Percentiles rank a stretch among this genome's conserved stretches.
Evolutionary conservation across 306 rosid species (phyloP).

Genomic region (Cyamopsis tetragonoloba): DNA sequence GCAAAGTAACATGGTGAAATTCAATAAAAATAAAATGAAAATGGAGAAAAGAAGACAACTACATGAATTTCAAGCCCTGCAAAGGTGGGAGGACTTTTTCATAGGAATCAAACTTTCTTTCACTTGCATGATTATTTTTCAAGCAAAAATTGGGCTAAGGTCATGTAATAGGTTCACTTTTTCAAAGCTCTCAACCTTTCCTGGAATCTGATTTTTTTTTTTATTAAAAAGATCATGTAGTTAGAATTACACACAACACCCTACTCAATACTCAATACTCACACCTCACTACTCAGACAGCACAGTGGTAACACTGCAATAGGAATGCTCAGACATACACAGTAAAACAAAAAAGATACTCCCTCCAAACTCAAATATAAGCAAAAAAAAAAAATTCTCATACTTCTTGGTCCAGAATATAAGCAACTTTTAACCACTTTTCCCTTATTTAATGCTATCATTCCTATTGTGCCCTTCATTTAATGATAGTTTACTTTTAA

Average conservation of each 20-base stretch:
- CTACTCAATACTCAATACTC: too few species aligned
- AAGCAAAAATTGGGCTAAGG: neutral
- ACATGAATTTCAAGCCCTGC: neutral
- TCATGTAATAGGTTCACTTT: neutral
- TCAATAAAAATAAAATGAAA: neutral
- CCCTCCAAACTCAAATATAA: too few species aligned
- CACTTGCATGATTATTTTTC: neutral
- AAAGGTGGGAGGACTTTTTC: neutral
- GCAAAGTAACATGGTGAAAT: neutral
- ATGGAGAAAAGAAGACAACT: neutral
- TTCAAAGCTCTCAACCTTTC: neutral
- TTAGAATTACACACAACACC: neutral
- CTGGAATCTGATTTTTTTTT: neutral
- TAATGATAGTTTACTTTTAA: too few species aligned
- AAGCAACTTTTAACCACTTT: too few species aligned
- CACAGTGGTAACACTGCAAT: neutral
- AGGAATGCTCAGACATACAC: neutral
- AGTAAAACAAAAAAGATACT: too few species aligned
- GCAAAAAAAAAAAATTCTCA: too few species aligned
- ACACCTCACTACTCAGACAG: too few species aligned
- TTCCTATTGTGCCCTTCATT: too few species aligned
- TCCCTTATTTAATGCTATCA: too few species aligned
- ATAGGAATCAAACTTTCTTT: neutral
- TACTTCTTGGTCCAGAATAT: too few species aligned
- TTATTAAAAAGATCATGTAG: neutral